Evolutionary conservation across 768 basidiomycete species (phyloP).

Genomic region (Russula vinacea): DNA sequence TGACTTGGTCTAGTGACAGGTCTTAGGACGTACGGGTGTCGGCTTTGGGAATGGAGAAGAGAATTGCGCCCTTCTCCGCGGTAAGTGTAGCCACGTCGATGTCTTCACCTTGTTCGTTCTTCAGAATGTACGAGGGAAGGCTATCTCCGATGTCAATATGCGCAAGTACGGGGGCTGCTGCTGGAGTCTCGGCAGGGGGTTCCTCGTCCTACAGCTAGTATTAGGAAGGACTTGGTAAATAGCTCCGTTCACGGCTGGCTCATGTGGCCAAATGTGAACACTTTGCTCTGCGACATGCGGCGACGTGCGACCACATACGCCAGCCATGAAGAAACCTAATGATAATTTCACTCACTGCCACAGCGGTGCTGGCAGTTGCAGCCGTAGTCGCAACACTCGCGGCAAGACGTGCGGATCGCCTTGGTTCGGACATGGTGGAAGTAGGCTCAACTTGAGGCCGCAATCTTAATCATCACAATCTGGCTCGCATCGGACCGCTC

Average conservation of each 20-base stretch:
- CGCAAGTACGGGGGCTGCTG: conserved; percentile 6
- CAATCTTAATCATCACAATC: conserved; percentile 19
- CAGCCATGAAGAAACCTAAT: too few species aligned
- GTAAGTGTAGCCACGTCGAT: conserved; percentile 63
- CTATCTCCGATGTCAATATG: conserved; percentile 68
- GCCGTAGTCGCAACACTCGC: conserved; percentile 12
- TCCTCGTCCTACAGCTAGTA: conserved; percentile 1
- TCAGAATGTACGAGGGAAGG: conserved; percentile 69
- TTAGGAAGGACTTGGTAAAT: not conserved
- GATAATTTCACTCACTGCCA: conserved; percentile 4
- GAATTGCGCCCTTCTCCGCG: conserved; percentile 67
- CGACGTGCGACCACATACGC: too few species aligned
- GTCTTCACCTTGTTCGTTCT: conserved; percentile 84
- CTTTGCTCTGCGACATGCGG: too few species aligned
- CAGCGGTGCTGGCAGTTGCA: not conserved
- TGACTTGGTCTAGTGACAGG: not conserved
- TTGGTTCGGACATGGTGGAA: conserved; percentile 27
- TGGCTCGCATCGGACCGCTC: conserved; percentile 3
- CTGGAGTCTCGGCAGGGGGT: conserved; percentile 5
- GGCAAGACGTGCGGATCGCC: conserved; percentile 30
- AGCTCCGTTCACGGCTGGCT: too few species aligned
- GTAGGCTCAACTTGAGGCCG: not conserved
- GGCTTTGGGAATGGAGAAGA: conserved; percentile 83
- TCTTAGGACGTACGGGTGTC: conserved; percentile 64
- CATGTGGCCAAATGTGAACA: too few species aligned